Evolutionary conservation across 352 stramenopile genomes (phyloP), one percentile per base, ranked within the genome.

Genomic region (Chrysophaeum taylorii): DNA sequence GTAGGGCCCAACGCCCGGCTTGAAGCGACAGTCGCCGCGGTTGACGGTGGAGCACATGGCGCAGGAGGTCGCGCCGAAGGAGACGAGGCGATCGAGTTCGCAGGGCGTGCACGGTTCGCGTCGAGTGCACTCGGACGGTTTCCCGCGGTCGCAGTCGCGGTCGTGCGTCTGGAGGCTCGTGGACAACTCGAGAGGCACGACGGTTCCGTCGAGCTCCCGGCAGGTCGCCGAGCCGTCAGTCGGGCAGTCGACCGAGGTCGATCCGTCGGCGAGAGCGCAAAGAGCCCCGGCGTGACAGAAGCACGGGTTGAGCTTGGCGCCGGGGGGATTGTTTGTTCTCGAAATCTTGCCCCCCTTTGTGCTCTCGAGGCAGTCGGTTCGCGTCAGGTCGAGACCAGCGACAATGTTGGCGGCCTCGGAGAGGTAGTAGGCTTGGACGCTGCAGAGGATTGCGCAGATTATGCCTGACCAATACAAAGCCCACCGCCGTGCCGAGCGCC

Each of bases 361-460:
- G 14, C 14, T 37, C 2, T 45, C 1, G 12, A 45, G 4, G 57
- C 57, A 66, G 57, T 66, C 57, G 57, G 27, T 45, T 31, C 57
- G 57, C 31, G 9, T 31, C 2, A 45, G 16, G 57, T 37, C 14
- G 9, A 29, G 33, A 9, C 7, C 33, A 5, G 57, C 18, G 33
- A 31, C 1, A 7, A 29, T 41, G 57, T 66, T 66, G 33, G 57
- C 57, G 27, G 52, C 52, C 27, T 15, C 9, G 57, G 45, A 66
- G 31, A 66, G 2, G 57, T 35, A 66, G 57, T 66, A 66, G 9
- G 14, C 27, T n/a, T 66, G 57, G 33, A 45, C 35, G 57, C 57
- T 45, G 57, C 31, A 42, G 33, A 66, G 57, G 2, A n/a, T 5
- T 31, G 7, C 33, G 12, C 41, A 9, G 15, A 27, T 21, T 5